Evolutionary conservation across 108 stramenopile genomes (phyloP).

Genomic region (Epithemia pelagica): DNA sequence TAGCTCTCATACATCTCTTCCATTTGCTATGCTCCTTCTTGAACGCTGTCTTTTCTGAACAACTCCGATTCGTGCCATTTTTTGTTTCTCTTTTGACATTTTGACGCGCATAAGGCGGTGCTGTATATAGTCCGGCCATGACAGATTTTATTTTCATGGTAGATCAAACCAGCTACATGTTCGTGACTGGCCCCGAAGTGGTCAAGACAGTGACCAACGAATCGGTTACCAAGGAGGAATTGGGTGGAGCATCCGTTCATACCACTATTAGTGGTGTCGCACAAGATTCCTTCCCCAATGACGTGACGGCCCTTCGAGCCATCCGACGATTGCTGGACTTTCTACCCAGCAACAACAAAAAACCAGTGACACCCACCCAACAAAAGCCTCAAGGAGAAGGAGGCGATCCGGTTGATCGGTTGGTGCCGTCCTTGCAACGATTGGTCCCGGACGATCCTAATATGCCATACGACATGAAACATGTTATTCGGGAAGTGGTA

Average conservation of each 20-base stretch:
- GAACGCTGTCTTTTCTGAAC: too few species aligned
- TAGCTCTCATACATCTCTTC: constrained; percentile 1
- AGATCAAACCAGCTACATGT: constrained; percentile 90
- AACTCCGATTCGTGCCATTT: too few species aligned
- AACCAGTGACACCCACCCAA: constrained; percentile 10
- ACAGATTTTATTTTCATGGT: constrained; percentile 99
- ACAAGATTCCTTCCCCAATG: constrained; percentile 91
- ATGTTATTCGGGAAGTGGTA: constrained; percentile 83
- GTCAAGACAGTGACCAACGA: constrained; percentile 99
- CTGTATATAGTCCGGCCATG: constrained; percentile 98
- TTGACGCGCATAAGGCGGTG: too few species aligned
- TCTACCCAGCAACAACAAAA: constrained; percentile 89
- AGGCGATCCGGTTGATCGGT: constrained; percentile 75
- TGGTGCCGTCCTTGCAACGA: constrained; percentile 77
- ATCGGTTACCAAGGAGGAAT: constrained; percentile 93
- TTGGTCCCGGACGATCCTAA: constrained; percentile 98
- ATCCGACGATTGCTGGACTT: constrained; percentile 87
- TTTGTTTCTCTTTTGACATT: too few species aligned
- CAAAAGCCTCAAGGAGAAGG: too few species aligned
- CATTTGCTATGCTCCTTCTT: too few species aligned
- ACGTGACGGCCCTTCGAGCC: constrained; percentile 87
- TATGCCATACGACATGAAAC: constrained; percentile 89
- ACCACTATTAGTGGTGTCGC: constrained; percentile 92
- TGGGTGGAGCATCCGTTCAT: constrained; percentile 94
- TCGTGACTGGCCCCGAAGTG: constrained; percentile 98